phyloP scores from a whole-genome alignment of 371 early-diverging fungal species.

The Massospora cicadina region DNA sequence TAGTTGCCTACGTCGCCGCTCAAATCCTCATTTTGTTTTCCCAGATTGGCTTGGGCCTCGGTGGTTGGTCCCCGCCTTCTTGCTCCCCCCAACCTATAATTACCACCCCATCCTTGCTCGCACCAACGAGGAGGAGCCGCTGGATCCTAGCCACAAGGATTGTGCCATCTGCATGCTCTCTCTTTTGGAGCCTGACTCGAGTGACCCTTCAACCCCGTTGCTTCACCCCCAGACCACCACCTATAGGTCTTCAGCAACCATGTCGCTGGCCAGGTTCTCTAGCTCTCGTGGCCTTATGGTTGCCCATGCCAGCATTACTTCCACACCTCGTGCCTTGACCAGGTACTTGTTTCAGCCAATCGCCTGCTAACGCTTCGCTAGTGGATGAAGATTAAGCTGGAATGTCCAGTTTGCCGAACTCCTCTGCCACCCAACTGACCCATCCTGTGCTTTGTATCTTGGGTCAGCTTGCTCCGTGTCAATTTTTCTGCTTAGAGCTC shows the following conservation, averaged over 20 bases:
- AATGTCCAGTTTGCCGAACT: constrained; percentile 9
- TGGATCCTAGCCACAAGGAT: background rate
- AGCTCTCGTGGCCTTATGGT: background rate
- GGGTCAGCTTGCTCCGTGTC: too few relatives aligned
- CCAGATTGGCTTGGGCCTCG: constrained; percentile 5
- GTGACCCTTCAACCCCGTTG: background rate
- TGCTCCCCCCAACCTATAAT: constrained; percentile 3
- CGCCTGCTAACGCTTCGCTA: background rate
- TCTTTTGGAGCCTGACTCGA: background rate
- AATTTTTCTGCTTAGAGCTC: too few relatives aligned
- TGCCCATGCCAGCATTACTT: constrained; percentile 7
- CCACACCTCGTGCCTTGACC: constrained; percentile 8
- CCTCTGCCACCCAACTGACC: constrained; percentile 5
- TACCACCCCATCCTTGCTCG: background rate
- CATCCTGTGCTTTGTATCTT: too few relatives aligned
- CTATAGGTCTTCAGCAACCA: background rate
- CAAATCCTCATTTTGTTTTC: background rate
- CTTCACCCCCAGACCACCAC: background rate
- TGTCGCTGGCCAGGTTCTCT: background rate
- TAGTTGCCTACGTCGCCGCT: background rate
- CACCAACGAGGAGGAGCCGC: background rate
- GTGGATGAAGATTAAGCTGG: constrained; percentile 11
- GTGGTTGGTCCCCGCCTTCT: background rate
- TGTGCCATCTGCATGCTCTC: constrained; percentile 12
- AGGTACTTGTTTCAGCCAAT: background rate